Percentiles rank a stretch among this genome's conserved stretches.
phyloP scores from a whole-genome alignment of 2,329 filamentous ascomycete genomes.

The Clonostachys solani region DNA sequence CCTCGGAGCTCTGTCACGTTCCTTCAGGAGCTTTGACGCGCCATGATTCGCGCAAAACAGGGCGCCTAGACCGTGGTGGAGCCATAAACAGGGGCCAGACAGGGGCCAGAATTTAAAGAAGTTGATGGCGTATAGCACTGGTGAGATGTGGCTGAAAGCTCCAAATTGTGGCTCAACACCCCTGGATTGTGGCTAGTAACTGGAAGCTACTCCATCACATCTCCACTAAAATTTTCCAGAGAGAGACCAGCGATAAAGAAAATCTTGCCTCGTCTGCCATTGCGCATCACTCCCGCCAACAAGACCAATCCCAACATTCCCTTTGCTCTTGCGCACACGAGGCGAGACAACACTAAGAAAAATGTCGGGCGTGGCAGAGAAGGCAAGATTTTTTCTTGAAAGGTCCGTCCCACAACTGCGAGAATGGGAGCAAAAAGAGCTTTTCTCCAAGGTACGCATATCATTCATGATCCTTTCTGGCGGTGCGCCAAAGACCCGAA shows the following conservation, averaged over 20 bases:
- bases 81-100: no score
- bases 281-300: not conserved
- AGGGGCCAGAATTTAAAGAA: no score
- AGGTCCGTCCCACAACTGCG: conserved; percentile 87
- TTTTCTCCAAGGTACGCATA: conserved; percentile 71
- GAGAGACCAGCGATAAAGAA: not conserved
- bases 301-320: not conserved
- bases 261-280: not conserved
- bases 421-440: conserved; percentile 85
- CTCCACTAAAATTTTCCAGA: conserved; percentile 9
- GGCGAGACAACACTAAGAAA: not conserved
- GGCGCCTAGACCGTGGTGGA: no score
- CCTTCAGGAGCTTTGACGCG: not conserved
- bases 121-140: not conserved
- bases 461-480: not conserved
- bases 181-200: no score
- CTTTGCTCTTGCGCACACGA: no score
- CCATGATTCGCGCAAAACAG: no score
- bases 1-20: not conserved
- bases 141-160: no score
- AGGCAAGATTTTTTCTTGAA: conserved; percentile 93
- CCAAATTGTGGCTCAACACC: no score
- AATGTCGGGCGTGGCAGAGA: conserved; percentile 86
- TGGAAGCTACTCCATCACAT: not conserved
- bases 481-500: not conserved